These are phyloP conservation scores for Jaenimonas drosophilae DNA, from an alignment of 208 protist species.

Conservation along the genomic window DNA sequence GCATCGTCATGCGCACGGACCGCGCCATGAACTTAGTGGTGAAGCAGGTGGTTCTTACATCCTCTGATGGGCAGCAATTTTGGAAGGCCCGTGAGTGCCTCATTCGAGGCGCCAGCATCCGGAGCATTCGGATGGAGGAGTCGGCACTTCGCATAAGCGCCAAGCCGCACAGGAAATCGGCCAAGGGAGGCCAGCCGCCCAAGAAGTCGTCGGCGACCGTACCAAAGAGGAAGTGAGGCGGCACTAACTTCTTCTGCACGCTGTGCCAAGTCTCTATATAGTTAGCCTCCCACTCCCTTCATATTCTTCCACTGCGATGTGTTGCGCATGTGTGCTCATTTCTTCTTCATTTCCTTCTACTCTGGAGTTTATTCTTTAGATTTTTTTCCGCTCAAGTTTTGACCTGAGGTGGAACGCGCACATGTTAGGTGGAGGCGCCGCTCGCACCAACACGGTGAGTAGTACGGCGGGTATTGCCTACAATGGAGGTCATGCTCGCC, in stretches of 20 bases:
- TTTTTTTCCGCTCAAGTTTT: no score
- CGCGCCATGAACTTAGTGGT: constrained; percentile 79
- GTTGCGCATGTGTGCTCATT: no score
- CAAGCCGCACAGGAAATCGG: neutral
- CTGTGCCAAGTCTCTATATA: no score
- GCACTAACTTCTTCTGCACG: no score
- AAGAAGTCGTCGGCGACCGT: no score
- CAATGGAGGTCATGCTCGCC: no score
- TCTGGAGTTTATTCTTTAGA: constrained; percentile 2
- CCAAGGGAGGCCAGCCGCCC: no score
- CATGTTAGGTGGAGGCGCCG: no score
- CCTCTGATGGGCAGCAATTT: constrained; percentile 48
- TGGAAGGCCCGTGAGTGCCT: constrained; percentile 59
- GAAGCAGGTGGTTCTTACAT: constrained; percentile 61
- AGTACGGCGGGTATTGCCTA: no score
- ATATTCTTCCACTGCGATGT: constrained; percentile 1
- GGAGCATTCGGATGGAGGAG: constrained; percentile 72
- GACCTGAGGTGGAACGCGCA: no score
- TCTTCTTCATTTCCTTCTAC: constrained; percentile 5
- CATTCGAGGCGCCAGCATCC: constrained; percentile 62
- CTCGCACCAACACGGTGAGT: no score
- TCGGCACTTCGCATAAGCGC: constrained; percentile 21
- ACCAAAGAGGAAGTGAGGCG: no score
- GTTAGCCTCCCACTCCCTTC: neutral
- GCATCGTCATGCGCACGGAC: constrained; percentile 67